Percentiles rank a stretch among this genome's conserved stretches.
These are phyloP conservation scores for Cadophora sp. DNA, from an alignment of 2,329 filamentous ascomycete genomes.

Conservation along the genomic window DNA sequence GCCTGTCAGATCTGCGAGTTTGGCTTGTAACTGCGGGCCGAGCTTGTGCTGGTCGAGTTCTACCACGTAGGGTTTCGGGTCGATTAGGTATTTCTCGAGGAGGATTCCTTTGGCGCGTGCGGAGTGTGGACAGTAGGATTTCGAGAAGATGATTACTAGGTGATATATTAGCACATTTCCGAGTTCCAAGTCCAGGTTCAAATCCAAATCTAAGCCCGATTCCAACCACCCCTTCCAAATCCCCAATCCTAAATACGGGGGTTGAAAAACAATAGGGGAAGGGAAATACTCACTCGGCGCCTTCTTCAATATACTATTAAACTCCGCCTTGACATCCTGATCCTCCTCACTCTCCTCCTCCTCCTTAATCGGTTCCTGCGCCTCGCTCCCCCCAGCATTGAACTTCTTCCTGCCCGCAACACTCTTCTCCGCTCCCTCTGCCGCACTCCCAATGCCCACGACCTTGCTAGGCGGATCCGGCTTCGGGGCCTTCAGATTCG, in stretches of 20 bases:
- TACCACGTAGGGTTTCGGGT: constrained; percentile 83
- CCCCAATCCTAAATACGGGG: background rate
- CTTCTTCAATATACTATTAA: constrained; percentile 82
- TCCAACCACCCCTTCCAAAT: no score
- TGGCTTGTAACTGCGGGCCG: constrained; percentile 74
- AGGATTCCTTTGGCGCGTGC: constrained; percentile 85
- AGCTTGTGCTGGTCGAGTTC: constrained; percentile 86
- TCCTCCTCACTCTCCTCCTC: constrained; percentile 63
- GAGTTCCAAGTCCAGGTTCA: background rate
- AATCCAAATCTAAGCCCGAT: no score
- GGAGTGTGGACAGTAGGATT: constrained; percentile 89
- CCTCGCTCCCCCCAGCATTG: constrained; percentile 36
- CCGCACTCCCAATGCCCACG: constrained; percentile 51
- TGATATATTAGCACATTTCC: background rate
- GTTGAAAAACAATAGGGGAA: background rate
- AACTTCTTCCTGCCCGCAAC: constrained; percentile 60
- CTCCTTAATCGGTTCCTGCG: constrained; percentile 45
- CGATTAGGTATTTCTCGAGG: constrained; percentile 83
- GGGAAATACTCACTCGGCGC: constrained; percentile 71
- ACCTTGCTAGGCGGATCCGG: constrained; percentile 65
- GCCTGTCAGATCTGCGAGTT: constrained; percentile 75
- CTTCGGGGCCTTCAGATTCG: constrained; percentile 69
- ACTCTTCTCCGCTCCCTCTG: constrained; percentile 45
- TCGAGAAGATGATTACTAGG: constrained; percentile 93
- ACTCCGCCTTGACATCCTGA: constrained; percentile 70